Conservation (phyloP, 2,329 filamentous ascomycete genomes). For the Apiospora phragmitis region DNA sequence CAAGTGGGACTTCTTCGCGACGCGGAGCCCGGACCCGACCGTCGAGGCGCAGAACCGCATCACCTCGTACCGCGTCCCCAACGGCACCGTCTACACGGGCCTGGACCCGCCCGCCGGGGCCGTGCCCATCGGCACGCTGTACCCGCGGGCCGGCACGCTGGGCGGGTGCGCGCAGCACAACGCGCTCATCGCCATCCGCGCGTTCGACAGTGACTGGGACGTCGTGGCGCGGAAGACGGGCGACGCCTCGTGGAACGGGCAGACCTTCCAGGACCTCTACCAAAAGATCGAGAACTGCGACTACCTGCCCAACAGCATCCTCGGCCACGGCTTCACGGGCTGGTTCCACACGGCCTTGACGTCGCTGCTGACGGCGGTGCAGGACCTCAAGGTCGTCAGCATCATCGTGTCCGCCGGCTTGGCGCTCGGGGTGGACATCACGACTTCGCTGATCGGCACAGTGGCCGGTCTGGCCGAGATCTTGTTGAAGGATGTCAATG, state of each 20-base stretch:
- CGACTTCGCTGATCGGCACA: constrained; percentile 19
- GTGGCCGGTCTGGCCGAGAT: neutral
- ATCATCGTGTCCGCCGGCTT: constrained; percentile 45
- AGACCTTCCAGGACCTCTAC: constrained; percentile 11
- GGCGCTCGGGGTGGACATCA: constrained; percentile 36
- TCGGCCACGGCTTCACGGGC: constrained; percentile 56
- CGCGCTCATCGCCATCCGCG: constrained; percentile 58
- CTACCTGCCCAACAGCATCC: constrained; percentile 31
- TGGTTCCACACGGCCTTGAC: constrained; percentile 52
- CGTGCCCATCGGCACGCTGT: constrained; percentile 43
- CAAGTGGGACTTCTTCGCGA: constrained; percentile 57
- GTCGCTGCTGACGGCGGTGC: constrained; percentile 44
- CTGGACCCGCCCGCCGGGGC: constrained; percentile 38
- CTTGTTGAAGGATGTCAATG: constrained; percentile 16
- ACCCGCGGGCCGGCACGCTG: constrained; percentile 46
- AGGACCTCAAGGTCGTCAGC: constrained; percentile 47
- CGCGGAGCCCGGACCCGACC: constrained; percentile 52
- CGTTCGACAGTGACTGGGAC: constrained; percentile 59
- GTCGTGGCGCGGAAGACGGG: constrained; percentile 16
- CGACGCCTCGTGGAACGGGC: constrained; percentile 13
- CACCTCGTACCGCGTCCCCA: constrained; percentile 46
- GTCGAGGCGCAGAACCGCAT: constrained; percentile 50
- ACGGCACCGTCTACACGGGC: constrained; percentile 37
- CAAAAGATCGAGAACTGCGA: constrained; percentile 15
- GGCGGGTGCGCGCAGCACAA: constrained; percentile 59